Conservation (phyloP, 164 flowering plant genomes). For the Litsea cubeba region DNA sequence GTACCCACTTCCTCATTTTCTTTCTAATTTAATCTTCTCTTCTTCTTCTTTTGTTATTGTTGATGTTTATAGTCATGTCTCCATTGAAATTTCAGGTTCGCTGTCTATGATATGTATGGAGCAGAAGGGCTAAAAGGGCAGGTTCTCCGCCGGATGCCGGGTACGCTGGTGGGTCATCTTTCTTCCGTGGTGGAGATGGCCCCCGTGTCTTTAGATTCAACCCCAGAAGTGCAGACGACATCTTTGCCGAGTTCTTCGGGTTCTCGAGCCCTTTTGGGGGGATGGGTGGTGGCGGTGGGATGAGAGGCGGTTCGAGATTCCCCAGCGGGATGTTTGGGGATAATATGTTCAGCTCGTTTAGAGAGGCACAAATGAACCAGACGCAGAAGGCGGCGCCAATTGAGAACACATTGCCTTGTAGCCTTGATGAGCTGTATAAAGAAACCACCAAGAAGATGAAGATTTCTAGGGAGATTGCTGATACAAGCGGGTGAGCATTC, state of each 20-base stretch:
- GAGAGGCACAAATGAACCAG: slow-evolving; percentile 25
- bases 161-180: slow-evolving; percentile 35
- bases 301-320: slow-evolving; percentile 32
- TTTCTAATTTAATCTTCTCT: not conserved
- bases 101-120: slow-evolving; percentile 55
- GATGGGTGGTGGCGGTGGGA: slow-evolving; percentile 31
- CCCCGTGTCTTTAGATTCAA: slow-evolving; percentile 44
- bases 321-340: slow-evolving; percentile 44
- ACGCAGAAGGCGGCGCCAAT: slow-evolving; percentile 41
- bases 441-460: slow-evolving; percentile 66
- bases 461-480: slow-evolving; percentile 53
- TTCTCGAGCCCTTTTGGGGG: slow-evolving; percentile 46
- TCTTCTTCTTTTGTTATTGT: not conserved
- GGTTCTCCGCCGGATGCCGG: slow-evolving; percentile 50
- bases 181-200: slow-evolving; percentile 40
- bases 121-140: slow-evolving; percentile 61
- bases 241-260: slow-evolving; percentile 58
- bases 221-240: slow-evolving; percentile 54
- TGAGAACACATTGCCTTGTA: slow-evolving; percentile 49
- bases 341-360: slow-evolving; percentile 39
- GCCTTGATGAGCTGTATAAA: slow-evolving; percentile 57
- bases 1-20: slow-evolving; percentile 14
- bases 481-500: slow-evolving; percentile 48
- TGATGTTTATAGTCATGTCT: not conserved
- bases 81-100: slow-evolving; percentile 34